Evolutionary conservation across 1,139 yeast genomes (phyloP).

Genomic region (Diutina mesorugosa): DNA sequence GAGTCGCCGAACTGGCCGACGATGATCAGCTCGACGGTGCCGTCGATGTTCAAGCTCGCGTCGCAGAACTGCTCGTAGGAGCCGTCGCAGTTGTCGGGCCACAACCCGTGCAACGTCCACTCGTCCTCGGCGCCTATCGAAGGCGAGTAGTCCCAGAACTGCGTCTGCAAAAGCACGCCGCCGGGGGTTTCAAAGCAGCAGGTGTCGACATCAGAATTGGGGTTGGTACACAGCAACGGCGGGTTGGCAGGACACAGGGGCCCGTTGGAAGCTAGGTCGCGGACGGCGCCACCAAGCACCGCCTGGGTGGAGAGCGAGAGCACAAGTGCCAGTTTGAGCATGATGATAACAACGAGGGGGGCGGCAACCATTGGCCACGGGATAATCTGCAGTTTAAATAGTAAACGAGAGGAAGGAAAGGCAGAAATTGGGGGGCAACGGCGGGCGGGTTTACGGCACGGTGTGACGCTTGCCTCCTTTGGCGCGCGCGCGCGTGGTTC

Average conservation of each 20-base stretch:
- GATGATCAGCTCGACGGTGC: conserved; percentile 27
- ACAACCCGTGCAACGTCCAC: conserved; percentile 2
- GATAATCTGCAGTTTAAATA: neutral
- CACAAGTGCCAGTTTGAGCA: neutral
- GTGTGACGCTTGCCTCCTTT: neutral
- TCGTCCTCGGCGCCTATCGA: conserved; percentile 16
- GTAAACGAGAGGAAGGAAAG: too few species aligned
- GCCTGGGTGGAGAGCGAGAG: neutral
- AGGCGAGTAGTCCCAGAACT: conserved; percentile 89
- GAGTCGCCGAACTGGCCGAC: conserved; percentile 31
- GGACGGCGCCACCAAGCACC: neutral
- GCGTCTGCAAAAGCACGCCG: conserved; percentile 75
- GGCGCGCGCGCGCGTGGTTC: neutral
- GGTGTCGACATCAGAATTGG: conserved; percentile 14
- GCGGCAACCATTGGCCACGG: neutral
- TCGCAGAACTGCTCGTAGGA: conserved; percentile 40
- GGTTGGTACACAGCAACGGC: neutral
- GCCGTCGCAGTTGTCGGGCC: conserved; percentile 38
- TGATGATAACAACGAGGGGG: neutral
- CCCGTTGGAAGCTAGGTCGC: neutral
- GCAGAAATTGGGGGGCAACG: neutral
- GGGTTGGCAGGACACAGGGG: neutral
- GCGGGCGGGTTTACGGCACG: neutral
- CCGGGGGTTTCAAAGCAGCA: conserved; percentile 90
- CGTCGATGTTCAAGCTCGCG: conserved; percentile 5